phyloP scores from a whole-genome alignment of 148 eudicot species.

The Dianthus caryophyllus region DNA sequence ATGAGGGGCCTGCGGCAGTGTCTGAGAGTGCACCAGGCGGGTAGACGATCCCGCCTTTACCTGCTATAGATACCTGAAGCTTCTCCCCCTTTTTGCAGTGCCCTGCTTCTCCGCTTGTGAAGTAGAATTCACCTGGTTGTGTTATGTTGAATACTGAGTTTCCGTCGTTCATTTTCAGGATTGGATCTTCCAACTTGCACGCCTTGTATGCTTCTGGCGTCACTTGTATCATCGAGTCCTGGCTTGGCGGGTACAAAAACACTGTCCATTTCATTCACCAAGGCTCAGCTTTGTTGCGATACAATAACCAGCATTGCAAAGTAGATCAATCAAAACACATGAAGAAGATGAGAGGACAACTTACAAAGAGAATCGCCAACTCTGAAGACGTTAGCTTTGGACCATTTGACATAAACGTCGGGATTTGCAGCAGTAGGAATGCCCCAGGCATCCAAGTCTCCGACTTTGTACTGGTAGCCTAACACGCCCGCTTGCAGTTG shows the following conservation, averaged over 20 bases:
- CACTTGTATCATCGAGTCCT: constrained; percentile 83
- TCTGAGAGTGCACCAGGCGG: constrained; percentile 35
- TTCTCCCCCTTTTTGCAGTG: constrained; percentile 71
- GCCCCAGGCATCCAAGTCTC: constrained; percentile 71
- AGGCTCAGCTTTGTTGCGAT: too few relatives aligned
- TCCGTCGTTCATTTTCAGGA: constrained; percentile 72
- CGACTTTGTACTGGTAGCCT: constrained; percentile 62
- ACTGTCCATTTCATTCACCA: constrained; percentile 38
- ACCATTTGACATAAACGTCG: constrained; percentile 59
- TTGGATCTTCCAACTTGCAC: constrained; percentile 74
- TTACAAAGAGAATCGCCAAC: constrained; percentile 82
- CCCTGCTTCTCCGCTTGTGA: constrained; percentile 67
- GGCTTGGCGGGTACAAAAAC: constrained; percentile 91
- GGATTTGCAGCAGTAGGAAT: constrained; percentile 55
- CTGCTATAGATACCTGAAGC: constrained; percentile 59
- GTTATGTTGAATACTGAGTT: constrained; percentile 78
- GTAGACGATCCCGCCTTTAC: constrained; percentile 38
- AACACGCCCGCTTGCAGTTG: constrained; percentile 37
- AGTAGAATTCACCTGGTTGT: constrained; percentile 52
- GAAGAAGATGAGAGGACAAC: constrained; percentile 15
- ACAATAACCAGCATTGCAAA: too few relatives aligned
- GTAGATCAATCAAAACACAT: background rate
- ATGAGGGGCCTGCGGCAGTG: constrained; percentile 41
- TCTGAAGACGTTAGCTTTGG: constrained; percentile 46
- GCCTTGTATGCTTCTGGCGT: constrained; percentile 44